Conservation (phyloP, 371 early-diverging fungal species). For the Phascolomyces articulosus region DNA sequence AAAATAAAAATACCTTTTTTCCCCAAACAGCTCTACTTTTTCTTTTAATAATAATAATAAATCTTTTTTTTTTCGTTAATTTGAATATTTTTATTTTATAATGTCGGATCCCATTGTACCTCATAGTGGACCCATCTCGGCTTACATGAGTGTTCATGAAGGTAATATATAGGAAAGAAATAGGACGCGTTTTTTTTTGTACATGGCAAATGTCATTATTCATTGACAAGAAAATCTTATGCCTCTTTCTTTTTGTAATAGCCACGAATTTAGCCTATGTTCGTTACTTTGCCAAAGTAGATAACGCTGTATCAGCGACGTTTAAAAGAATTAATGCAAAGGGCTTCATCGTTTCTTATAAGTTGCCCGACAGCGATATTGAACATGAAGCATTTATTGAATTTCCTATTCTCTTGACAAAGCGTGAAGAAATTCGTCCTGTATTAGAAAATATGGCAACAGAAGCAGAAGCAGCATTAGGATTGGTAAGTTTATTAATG, state of each 20-base stretch:
- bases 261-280: conserved; percentile 52
- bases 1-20: background rate
- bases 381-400: conserved; percentile 21
- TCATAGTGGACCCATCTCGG: conserved; percentile 41
- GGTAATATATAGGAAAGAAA: conserved; percentile 28
- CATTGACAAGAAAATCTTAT: too few relatives aligned
- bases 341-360: conserved; percentile 35
- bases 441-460: conserved; percentile 51
- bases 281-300: conserved; percentile 35
- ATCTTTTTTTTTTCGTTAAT: background rate
- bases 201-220: background rate
- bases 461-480: conserved; percentile 50
- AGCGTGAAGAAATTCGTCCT: conserved; percentile 44
- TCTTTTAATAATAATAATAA: background rate
- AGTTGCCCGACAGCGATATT: conserved; percentile 12
- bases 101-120: conserved; percentile 43
- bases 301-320: conserved; percentile 39
- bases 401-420: conserved; percentile 36
- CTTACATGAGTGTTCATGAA: conserved; percentile 50
- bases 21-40: background rate
- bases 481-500: conserved; percentile 46
- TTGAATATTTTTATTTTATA: background rate
- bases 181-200: background rate
- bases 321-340: conserved; percentile 40
- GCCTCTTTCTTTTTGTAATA: conserved; percentile 39